Base-by-base conservation (phyloP, 2,329 filamentous ascomycete species). In the Ophiostoma quercus region DNA sequence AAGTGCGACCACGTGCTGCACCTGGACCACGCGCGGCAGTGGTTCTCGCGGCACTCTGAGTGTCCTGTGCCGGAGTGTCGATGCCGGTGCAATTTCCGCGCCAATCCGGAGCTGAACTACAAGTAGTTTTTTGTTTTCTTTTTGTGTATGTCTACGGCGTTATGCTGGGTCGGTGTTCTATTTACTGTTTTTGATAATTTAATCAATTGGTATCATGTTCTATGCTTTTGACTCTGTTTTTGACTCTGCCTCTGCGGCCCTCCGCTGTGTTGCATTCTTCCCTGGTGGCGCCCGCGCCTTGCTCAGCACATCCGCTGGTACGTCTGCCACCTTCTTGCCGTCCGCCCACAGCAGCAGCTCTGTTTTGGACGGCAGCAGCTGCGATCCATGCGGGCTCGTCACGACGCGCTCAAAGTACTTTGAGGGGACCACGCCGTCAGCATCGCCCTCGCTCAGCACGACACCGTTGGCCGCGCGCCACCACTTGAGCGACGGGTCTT, bases 381-480 rank as follows among this genome's bases (percentile, higher is more conserved):
- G 29, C 2, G 37, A 51, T 85, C 78, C 85, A 69, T 81, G 79
- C 71, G 79, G 84, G 71, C 89, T 80, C 0, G 87, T 89, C 73
- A 86, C 85, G 1, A 94, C 93, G 76, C 87, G 84, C 79, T 85
- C 85, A 76, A 96, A 94, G 76, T 89, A 92, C 74, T 84, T 83
- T 25, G 86, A 5, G 39, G 87, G 84, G 73, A 96, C 81, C 7
- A 91, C 68, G 0, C 89, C 91, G 4, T 87, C 79, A 66, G 80
- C 85, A 71, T 85, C 81, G 68, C 80, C 87, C 75, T 87, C 86
- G 2, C 86, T 89, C 73, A 94, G 79, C 72, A 94, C 84, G 9
- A 94, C 91, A 1, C 87, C 90, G 76, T 94, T 94, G 74, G 91
- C 90, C 77, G 90, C 92, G 72, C 87, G 78, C 88, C 91, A 96